Percentiles rank a stretch among this genome's conserved stretches.
Evolutionary conservation across 352 stramenopile genomes (phyloP).

Genomic region (Globisporangium yorkense): DNA sequence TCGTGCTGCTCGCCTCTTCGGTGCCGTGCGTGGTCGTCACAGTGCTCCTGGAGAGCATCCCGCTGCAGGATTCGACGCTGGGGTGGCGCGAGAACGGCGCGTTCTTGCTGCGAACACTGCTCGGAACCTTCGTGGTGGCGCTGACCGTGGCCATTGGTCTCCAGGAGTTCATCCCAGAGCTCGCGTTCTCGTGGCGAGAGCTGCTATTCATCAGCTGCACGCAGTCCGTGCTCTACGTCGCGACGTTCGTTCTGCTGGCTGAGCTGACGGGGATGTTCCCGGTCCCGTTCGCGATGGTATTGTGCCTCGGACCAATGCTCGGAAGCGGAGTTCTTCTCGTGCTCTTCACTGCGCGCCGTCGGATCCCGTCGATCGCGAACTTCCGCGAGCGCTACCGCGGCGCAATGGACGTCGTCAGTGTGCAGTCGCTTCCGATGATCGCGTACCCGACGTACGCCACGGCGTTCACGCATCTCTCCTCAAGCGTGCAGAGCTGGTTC

Average conservation of each 20-base stretch:
- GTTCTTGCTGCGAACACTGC: constrained; percentile 25
- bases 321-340: constrained; percentile 9
- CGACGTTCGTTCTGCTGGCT: constrained; percentile 13
- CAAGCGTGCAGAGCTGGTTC: constrained; percentile 18
- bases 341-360: constrained; percentile 7
- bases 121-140: constrained; percentile 12
- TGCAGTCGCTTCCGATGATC: constrained; percentile 16
- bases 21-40: constrained; percentile 16
- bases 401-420: constrained; percentile 4
- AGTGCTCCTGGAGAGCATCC: constrained; percentile 20
- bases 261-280: constrained; percentile 18
- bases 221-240: constrained; percentile 16
- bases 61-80: constrained; percentile 9
- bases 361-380: constrained; percentile 1
- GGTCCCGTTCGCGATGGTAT: constrained; percentile 22
- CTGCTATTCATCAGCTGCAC: constrained; percentile 10
- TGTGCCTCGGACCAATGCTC: constrained; percentile 11
- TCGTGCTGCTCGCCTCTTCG: constrained; percentile 17
- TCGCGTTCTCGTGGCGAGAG: constrained; percentile 13
- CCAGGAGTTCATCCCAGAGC: constrained; percentile 21
- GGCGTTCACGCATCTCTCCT: constrained; percentile 20
- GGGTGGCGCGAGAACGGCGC: constrained; percentile 9
- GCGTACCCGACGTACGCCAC: constrained; percentile 26
- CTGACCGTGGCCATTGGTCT: constrained; percentile 12
- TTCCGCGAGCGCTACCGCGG: constrained; percentile 3